These are phyloP conservation scores for Tagetes patula DNA, from an alignment of 129 eudicot species.

Conservation along the genomic window DNA sequence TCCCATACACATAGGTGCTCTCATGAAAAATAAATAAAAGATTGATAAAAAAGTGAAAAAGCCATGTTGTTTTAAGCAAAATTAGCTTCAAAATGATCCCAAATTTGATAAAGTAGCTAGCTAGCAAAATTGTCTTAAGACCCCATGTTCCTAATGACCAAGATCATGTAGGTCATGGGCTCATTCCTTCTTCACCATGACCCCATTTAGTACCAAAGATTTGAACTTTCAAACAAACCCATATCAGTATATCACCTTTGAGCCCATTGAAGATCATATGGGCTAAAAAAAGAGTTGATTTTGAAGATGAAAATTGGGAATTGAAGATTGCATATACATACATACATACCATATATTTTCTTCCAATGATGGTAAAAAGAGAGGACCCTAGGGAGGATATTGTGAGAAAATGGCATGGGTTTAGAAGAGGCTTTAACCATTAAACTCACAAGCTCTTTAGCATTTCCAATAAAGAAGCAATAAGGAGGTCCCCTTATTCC, in stretches of 20 bases:
- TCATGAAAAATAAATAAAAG: constrained; percentile 22
- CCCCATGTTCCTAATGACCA: constrained; percentile 29
- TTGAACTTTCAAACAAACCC: constrained; percentile 23
- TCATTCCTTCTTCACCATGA: neutral
- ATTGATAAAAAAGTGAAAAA: constrained; percentile 5
- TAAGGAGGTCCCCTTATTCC: constrained; percentile 96
- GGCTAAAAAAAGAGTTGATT: neutral
- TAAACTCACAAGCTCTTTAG: constrained; percentile 80
- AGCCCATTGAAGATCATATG: constrained; percentile 13
- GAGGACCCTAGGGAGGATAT: constrained; percentile 94
- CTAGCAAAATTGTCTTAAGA: constrained; percentile 15
- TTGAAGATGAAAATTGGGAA: constrained; percentile 9
- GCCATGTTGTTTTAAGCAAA: constrained; percentile 26
- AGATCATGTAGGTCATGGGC: constrained; percentile 30
- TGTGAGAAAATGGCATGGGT: constrained; percentile 88
- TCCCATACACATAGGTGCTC: constrained; percentile 38
- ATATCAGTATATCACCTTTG: constrained; percentile 25
- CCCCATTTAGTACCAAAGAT: constrained; percentile 17
- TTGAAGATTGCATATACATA: constrained; percentile 17
- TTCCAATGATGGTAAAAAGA: constrained; percentile 98
- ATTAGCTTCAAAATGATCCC: constrained; percentile 25
- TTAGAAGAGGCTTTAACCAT: constrained; percentile 85
- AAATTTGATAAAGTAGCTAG: neutral
- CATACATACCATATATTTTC: constrained; percentile 78
- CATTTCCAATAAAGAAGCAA: constrained; percentile 84